These are phyloP conservation scores for Lasiosphaeria miniovina DNA, from an alignment of 495 filamentous ascomycete species.

Conservation along the genomic window DNA sequence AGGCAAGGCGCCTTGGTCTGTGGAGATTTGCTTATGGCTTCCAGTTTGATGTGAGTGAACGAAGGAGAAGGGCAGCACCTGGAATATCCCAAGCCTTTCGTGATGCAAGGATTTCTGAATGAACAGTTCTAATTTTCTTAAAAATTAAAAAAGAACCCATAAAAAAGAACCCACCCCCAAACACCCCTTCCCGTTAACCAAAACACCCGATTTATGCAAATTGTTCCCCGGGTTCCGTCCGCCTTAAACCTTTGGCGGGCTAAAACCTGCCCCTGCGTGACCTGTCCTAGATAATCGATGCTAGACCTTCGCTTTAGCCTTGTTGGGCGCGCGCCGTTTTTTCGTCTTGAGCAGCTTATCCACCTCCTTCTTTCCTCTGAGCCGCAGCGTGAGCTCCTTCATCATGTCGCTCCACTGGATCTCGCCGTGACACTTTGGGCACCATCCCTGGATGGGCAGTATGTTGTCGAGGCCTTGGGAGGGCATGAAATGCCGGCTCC, in stretches of 20 bases:
- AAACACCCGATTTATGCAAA: too few relatives aligned
- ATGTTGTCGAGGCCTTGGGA: constrained; percentile 36
- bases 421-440: constrained; percentile 63
- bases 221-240: neutral
- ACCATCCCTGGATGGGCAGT: constrained; percentile 66
- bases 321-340: constrained; percentile 26
- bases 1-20: neutral
- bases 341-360: constrained; percentile 61
- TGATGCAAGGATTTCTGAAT: too few relatives aligned
- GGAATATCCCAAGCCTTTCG: too few relatives aligned
- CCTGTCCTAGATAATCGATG: neutral
- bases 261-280: too few relatives aligned
- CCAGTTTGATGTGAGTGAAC: too few relatives aligned
- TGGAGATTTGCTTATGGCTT: too few relatives aligned
- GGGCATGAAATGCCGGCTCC: constrained; percentile 61
- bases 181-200: too few relatives aligned
- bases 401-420: constrained; percentile 75
- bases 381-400: constrained; percentile 72
- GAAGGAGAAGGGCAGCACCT: too few relatives aligned
- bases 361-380: constrained; percentile 63
- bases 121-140: neutral
- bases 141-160: neutral
- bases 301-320: constrained; percentile 12
- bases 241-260: neutral
- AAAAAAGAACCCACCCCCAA: neutral